Base-by-base conservation (phyloP, 2,329 filamentous ascomycete species). In the Colletotrichum sidae region DNA sequence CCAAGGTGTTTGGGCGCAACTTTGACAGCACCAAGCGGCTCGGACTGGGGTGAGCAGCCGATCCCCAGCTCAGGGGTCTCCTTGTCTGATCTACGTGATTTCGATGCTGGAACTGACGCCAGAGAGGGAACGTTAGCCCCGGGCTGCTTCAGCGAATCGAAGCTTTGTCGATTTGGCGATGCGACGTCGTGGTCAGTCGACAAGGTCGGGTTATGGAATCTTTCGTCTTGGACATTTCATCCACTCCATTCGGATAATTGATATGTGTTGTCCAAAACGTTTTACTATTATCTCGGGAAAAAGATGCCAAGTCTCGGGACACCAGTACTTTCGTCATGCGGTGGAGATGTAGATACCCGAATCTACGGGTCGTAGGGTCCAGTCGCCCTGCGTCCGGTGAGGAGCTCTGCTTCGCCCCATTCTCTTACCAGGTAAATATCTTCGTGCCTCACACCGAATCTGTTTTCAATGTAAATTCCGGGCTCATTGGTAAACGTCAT, bases 401-500 rank as follows among this genome's bases (percentile, higher is more conserved):
- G 73, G 11, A 88, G 75, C 50, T 88, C 83, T 0, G 87, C 83
- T 56, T 84, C 79, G 0, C 82, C 85, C 56, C 82, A 72, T 59
- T 83, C 83, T 60, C 73, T 84, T 8, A 90, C 84, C 4, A 90
- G 75, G 55, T 88, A 82, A 8, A 90, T 80, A 70, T 90, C 87
- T 71, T 90, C 88, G 70, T 89, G 86, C 42, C 87, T 78, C 1
- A 89, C 86, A 0, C 88, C 88, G 72, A 90, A 90, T 52, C 82
- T 81, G 34, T 82, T 81, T 25, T 86, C 79, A 0, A 90, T 75
- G 71, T 90, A 90, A 38, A 90, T 83, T 0, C 88, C 88, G 0
- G 88, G 88, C 75, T 90, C 88, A 9, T 84, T 84, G 0, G 88
- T 90, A 66, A 90, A 90, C 0, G 83, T 81, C 87, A 90, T 90